These are phyloP conservation scores for Pilaira anomala DNA, from an alignment of 192 early-diverging fungal species.

Conservation along the genomic window DNA sequence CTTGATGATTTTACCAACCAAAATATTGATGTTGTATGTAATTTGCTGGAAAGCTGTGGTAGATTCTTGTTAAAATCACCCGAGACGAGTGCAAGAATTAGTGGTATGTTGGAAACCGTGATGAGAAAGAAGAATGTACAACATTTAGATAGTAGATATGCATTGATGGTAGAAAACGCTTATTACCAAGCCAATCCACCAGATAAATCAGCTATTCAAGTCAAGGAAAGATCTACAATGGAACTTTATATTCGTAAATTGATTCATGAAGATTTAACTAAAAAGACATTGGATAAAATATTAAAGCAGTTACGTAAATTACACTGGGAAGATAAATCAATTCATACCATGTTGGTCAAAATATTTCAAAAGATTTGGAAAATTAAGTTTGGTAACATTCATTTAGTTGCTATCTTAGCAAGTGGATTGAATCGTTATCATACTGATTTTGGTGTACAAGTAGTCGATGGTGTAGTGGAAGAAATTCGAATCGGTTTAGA, in stretches of 20 bases:
- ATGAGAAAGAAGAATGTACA: slow-evolving; percentile 84
- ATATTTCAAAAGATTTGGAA: slow-evolving; percentile 93
- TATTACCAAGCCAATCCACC: slow-evolving; percentile 88
- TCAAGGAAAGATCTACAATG: slow-evolving; percentile 74
- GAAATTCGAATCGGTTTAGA: slow-evolving; percentile 88
- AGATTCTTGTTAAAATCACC: slow-evolving; percentile 78
- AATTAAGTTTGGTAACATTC: slow-evolving; percentile 84
- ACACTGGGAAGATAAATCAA: slow-evolving; percentile 73
- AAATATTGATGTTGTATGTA: slow-evolving; percentile 83
- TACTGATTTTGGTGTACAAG: slow-evolving; percentile 81
- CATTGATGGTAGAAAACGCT: slow-evolving; percentile 92
- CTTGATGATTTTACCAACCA: slow-evolving; percentile 83
- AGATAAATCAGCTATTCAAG: slow-evolving; percentile 52
- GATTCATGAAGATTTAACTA: slow-evolving; percentile 79
- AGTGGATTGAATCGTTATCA: slow-evolving; percentile 76
- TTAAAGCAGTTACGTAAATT: slow-evolving; percentile 74
- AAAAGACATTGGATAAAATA: slow-evolving; percentile 66
- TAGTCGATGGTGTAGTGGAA: slow-evolving; percentile 86
- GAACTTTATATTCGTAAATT: slow-evolving; percentile 90
- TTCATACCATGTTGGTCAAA: slow-evolving; percentile 60
- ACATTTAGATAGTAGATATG: slow-evolving; percentile 80
- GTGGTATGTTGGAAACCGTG: slow-evolving; percentile 81
- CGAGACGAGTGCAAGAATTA: slow-evolving; percentile 68
- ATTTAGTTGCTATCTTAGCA: slow-evolving; percentile 77
- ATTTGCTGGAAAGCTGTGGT: slow-evolving; percentile 86